Base-by-base conservation (phyloP, 768 basidiomycete species). In the Cystobasidium ongulense region DNA sequence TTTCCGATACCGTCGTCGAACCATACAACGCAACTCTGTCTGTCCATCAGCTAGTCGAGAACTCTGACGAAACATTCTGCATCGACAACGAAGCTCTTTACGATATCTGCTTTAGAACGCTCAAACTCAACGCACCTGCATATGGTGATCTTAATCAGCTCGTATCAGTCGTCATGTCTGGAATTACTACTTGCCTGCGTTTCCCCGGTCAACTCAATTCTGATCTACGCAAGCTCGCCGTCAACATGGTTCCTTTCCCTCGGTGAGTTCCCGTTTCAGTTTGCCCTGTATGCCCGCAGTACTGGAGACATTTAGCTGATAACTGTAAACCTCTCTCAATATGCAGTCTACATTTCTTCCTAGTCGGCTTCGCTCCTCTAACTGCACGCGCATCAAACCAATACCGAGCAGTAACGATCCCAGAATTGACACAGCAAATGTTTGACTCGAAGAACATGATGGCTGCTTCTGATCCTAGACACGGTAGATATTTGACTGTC, bases 181-280 rank as follows among this genome's bases (percentile, higher is more conserved):
- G 95, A 83, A 91, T 97, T 81, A 97, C 95, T 11, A 98, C 95
- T 76, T 97, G 92, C 83, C 85, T 98, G 83, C 93, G 96, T 46
- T 99, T 99, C 92, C 96, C 96, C 80, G 96, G 96, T 85, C 96
- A 97, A 82, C 88, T 98, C 80, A 99, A 98, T 88, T 95, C 93
- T 41, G 96, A 99, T 81, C 86, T 99, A 72, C 86, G 96, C 81
- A 99, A 99, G 84, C 85, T 99, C 78, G 95, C 95, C 74, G 95
- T 97, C 81, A 99, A 99, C 88, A 93, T 99, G 93, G 92, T 91
- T 89, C 81, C 46, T 86, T 85, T 61, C n/a, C 74, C 74, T 15
- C 10, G 62, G 57, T 59, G 57, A 15, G 57, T 59, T 10, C 43
- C 15, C 57, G 21, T 35, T 29, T 74, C 8, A 46, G n/a, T 46